Conservation (phyloP, 1,284 basidiomycete species). For the Microbotryum scabiosae region DNA sequence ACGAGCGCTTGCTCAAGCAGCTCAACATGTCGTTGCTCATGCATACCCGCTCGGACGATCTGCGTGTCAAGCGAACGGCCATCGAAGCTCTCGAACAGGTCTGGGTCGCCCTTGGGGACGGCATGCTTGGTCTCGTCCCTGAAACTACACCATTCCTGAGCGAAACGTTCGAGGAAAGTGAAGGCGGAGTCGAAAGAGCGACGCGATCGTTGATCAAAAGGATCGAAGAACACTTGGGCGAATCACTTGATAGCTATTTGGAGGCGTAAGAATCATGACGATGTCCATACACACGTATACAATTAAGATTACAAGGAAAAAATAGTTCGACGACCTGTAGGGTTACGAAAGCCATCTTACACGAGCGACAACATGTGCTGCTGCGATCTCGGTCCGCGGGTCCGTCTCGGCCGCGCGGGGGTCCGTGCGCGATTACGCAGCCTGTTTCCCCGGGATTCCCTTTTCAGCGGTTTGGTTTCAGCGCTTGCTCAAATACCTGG, state of each 20-base stretch:
- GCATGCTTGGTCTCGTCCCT: constrained; percentile 56
- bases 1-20: constrained; percentile 56
- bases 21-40: constrained; percentile 79
- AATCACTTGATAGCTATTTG: constrained; percentile 9
- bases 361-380: too few species aligned
- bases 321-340: too few species aligned
- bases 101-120: constrained; percentile 62
- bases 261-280: neutral
- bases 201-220: constrained; percentile 43
- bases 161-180: constrained; percentile 72
- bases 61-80: constrained; percentile 57
- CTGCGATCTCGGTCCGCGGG: too few species aligned
- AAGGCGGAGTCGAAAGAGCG: constrained; percentile 62
- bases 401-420: too few species aligned
- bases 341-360: too few species aligned
- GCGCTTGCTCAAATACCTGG: too few species aligned
- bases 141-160: constrained; percentile 74
- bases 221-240: constrained; percentile 34
- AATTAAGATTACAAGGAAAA: too few species aligned
- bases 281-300: too few species aligned
- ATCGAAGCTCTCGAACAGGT: constrained; percentile 60
- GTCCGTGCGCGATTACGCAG: too few species aligned
- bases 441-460: too few species aligned
- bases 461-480: too few species aligned
- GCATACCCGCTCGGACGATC: constrained; percentile 73